Percentiles rank a stretch among this genome's conserved stretches.
These are phyloP conservation scores for Themeda triandra DNA, from an alignment of 176 grass and related monocot genomes.

Conservation along the genomic window DNA sequence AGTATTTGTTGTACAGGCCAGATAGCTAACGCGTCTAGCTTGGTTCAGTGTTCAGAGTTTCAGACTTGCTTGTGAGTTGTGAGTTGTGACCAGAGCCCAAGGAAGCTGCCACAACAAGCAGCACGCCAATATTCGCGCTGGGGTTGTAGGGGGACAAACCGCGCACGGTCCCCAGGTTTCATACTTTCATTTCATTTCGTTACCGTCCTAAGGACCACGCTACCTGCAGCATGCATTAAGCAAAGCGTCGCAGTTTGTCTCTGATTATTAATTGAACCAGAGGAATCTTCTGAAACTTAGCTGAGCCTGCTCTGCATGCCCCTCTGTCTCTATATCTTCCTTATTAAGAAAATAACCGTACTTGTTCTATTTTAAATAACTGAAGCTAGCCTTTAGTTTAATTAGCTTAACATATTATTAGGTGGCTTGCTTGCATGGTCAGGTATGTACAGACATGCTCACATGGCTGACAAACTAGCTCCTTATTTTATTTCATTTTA, in stretches of 20 bases:
- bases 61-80: neutral
- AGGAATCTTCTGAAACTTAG: neutral
- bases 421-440: neutral
- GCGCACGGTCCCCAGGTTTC: neutral
- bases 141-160: neutral
- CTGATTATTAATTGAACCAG: neutral
- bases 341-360: neutral
- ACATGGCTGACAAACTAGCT: constrained; percentile 10
- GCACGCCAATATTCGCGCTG: neutral
- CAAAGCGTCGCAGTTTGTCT: neutral
- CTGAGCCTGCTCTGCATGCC: neutral
- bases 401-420: neutral
- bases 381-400: neutral
- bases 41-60: neutral
- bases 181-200: no score
- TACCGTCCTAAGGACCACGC: neutral
- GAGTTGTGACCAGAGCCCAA: neutral
- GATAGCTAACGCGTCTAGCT: neutral
- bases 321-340: neutral
- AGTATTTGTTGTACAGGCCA: neutral
- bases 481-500: neutral
- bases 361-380: neutral
- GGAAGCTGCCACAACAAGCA: neutral
- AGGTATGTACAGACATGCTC: neutral
- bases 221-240: neutral